Conservation (phyloP, 805 yeast genomes). For the Metschnikowia borealis region DNA sequence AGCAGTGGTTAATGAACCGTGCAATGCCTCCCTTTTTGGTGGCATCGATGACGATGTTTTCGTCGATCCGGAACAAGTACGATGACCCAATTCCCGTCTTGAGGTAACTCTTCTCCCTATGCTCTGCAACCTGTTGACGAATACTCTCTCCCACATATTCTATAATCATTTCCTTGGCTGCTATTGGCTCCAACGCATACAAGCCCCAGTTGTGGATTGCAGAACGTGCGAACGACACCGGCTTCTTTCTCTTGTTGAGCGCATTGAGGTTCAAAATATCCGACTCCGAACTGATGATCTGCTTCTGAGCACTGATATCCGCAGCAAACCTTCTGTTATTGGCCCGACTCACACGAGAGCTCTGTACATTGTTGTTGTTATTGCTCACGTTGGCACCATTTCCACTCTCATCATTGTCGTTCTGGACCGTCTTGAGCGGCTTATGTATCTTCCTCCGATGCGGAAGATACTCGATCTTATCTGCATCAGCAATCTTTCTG, state of each 20-base stretch:
- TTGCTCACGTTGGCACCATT: conserved; percentile 5
- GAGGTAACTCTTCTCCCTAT: conserved; percentile 79
- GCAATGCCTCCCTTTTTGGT: conserved; percentile 97
- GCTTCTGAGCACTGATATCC: conserved; percentile 77
- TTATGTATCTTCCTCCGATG: conserved; percentile 68
- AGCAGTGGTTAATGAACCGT: conserved; percentile 93
- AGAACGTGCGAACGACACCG: conserved; percentile 94
- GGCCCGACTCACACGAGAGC: conserved; percentile 83
- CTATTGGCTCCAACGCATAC: conserved; percentile 91
- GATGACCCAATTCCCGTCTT: conserved; percentile 94
- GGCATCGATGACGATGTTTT: conserved; percentile 93
- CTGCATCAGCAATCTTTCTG: conserved; percentile 63
- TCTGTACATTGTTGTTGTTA: conserved; percentile 42
- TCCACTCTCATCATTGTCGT: conserved; percentile 46
- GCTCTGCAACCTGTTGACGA: conserved; percentile 90
- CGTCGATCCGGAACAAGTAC: conserved; percentile 88
- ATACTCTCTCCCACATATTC: conserved; percentile 96
- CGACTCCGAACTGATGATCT: conserved; percentile 72
- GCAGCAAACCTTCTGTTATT: conserved; percentile 85
- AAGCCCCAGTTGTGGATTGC: conserved; percentile 98
- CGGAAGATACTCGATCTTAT: conserved; percentile 73
- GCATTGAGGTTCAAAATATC: conserved; percentile 83
- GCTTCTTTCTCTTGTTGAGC: conserved; percentile 83
- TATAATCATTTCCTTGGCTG: conserved; percentile 95
- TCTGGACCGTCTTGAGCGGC: conserved; percentile 73